A percentile compares a stretch with the other conserved stretches of the same genome.
These are phyloP conservation scores for Aureobasidium sp. DNA, from an alignment of 2,329 filamentous ascomycete genomes.

Conservation along the genomic window DNA sequence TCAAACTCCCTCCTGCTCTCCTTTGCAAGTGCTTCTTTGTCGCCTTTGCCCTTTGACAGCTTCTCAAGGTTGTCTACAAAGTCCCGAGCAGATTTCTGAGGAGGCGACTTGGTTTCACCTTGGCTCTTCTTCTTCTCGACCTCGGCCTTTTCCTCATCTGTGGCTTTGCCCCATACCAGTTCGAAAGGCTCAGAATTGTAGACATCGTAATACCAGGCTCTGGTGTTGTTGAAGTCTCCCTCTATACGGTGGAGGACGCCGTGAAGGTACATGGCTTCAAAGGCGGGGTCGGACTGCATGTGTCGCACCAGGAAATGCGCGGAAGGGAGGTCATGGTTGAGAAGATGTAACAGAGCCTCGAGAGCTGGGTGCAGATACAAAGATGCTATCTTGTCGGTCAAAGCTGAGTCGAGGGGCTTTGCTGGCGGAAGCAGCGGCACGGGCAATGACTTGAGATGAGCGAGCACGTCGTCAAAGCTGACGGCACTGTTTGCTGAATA, in stretches of 20 bases:
- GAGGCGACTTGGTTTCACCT: constrained; percentile 11
- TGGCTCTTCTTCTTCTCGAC: neutral
- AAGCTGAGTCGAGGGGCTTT: constrained; percentile 18
- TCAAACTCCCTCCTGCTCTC: constrained; percentile 33
- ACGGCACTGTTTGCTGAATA: neutral
- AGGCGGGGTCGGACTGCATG: constrained; percentile 41
- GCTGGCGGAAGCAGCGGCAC: constrained; percentile 20
- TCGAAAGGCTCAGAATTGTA: constrained; percentile 27
- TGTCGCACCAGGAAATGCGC: constrained; percentile 46
- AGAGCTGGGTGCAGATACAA: constrained; percentile 28
- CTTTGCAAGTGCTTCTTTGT: constrained; percentile 25
- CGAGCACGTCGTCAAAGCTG: constrained; percentile 24
- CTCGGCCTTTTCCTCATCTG: neutral
- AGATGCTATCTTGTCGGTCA: constrained; percentile 22
- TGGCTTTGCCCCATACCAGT: constrained; percentile 24
- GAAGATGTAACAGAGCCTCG: constrained; percentile 42
- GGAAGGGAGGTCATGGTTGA: constrained; percentile 41
- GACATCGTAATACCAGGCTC: constrained; percentile 42
- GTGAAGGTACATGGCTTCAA: constrained; percentile 44
- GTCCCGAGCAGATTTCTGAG: constrained; percentile 16
- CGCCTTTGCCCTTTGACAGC: constrained; percentile 23
- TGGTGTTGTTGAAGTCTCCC: constrained; percentile 41
- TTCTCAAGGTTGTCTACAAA: constrained; percentile 31
- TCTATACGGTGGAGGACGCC: constrained; percentile 43
- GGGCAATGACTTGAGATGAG: constrained; percentile 21